phyloP scores from a whole-genome alignment of 164 flowering plant genomes.

The Saururus chinensis region DNA sequence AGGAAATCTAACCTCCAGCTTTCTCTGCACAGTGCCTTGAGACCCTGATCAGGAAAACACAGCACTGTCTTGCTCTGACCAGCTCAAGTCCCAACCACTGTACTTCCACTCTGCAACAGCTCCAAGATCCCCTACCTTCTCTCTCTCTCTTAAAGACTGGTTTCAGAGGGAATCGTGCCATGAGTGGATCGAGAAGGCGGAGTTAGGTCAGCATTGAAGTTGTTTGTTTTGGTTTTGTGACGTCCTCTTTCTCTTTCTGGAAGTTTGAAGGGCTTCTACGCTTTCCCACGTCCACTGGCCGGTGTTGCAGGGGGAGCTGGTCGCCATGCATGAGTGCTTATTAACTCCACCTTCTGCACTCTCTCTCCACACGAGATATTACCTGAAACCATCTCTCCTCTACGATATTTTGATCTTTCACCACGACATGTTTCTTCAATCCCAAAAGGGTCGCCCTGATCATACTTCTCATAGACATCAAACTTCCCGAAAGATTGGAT shows the following conservation, averaged over 20 bases:
- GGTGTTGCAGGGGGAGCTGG: background rate
- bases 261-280: background rate
- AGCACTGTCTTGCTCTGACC: conserved; percentile 5
- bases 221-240: background rate
- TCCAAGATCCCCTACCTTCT: background rate
- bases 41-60: too few species aligned
- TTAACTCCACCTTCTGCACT: background rate
- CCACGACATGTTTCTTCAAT: background rate
- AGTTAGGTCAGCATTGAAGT: background rate
- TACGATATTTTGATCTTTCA: background rate
- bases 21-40: conserved; percentile 30
- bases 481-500: background rate
- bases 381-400: background rate
- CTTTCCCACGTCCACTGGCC: background rate
- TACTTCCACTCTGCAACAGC: conserved; percentile 1
- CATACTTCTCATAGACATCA: background rate
- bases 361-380: background rate
- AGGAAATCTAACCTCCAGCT: conserved; percentile 46
- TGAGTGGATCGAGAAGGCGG: background rate
- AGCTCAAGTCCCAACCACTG: conserved; percentile 6
- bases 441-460: background rate
- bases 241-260: background rate
- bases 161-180: conserved; percentile 1
- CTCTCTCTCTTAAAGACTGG: background rate
- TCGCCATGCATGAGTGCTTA: background rate